These are phyloP conservation scores for Tilletia walkeri DNA, from an alignment of 1,284 basidiomycete species.

Conservation along the genomic window DNA sequence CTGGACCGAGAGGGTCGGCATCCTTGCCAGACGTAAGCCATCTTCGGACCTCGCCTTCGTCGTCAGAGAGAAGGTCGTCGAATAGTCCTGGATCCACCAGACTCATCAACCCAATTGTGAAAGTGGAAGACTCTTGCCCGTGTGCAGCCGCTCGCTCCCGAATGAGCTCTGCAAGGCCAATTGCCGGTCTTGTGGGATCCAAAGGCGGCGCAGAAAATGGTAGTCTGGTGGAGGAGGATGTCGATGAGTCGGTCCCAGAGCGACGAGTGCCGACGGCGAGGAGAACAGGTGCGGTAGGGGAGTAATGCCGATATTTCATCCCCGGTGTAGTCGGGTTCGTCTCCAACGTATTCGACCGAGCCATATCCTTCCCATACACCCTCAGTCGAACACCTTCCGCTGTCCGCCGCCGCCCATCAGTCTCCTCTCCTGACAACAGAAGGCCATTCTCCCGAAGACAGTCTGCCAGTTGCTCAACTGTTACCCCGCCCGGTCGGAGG, in stretches of 20 bases:
- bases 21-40: not conserved
- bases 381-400: slow-evolving; percentile 7
- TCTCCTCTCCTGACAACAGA: not conserved
- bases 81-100: slow-evolving; percentile 60
- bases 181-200: not conserved
- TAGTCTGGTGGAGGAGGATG: not conserved
- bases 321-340: slow-evolving; percentile 83
- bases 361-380: slow-evolving; percentile 52
- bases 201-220: slow-evolving; percentile 15
- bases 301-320: slow-evolving; percentile 99
- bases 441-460: slow-evolving; percentile 28
- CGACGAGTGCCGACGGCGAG: slow-evolving; percentile 25
- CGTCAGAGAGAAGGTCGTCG: not conserved
- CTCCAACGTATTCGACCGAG: slow-evolving; percentile 35
- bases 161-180: not conserved
- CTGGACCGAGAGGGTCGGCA: not conserved
- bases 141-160: not conserved
- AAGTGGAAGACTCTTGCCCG: not conserved
- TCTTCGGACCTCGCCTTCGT: not conserved
- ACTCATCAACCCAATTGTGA: slow-evolving; percentile 69
- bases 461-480: slow-evolving; percentile 69
- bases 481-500: slow-evolving; percentile 86
- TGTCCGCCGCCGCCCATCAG: not conserved
- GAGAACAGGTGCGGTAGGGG: slow-evolving; percentile 62
- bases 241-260: not conserved